These are phyloP conservation scores for Scheffersomyces stipitis DNA, from an alignment of 805 yeast genomes.

Conservation along the genomic window DNA sequence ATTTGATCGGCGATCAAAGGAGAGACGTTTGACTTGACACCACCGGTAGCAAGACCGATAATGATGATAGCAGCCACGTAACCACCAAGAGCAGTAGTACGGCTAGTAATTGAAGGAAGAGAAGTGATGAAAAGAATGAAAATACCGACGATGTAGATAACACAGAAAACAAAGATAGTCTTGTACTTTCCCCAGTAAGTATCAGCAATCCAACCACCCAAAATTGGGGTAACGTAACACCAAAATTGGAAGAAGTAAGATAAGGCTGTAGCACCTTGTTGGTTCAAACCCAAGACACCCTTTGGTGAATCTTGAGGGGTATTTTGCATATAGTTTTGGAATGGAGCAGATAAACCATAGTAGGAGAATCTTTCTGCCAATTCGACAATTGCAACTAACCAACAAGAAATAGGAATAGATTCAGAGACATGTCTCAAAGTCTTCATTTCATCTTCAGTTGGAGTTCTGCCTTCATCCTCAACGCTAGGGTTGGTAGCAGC, in stretches of 20 bases:
- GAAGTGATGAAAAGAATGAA: conserved; percentile 69
- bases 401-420: conserved; percentile 52
- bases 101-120: conserved; percentile 53
- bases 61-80: conserved; percentile 54
- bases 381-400: conserved; percentile 70
- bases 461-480: conserved; percentile 37
- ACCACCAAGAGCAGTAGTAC: conserved; percentile 61
- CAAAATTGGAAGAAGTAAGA: conserved; percentile 77
- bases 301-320: conserved; percentile 35
- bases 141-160: conserved; percentile 60
- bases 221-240: conserved; percentile 78
- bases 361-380: conserved; percentile 80
- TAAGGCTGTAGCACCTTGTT: conserved; percentile 67
- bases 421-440: conserved; percentile 56
- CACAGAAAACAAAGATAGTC: conserved; percentile 62
- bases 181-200: conserved; percentile 70
- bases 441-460: conserved; percentile 55
- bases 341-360: conserved; percentile 74
- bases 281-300: conserved; percentile 62
- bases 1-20: conserved; percentile 64
- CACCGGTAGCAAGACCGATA: conserved; percentile 78
- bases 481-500: conserved; percentile 2
- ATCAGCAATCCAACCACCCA: conserved; percentile 77
- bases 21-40: conserved; percentile 75
- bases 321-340: conserved; percentile 76